Conservation (phyloP, 1,284 basidiomycete genomes). For the Volvariella surrecta region DNA sequence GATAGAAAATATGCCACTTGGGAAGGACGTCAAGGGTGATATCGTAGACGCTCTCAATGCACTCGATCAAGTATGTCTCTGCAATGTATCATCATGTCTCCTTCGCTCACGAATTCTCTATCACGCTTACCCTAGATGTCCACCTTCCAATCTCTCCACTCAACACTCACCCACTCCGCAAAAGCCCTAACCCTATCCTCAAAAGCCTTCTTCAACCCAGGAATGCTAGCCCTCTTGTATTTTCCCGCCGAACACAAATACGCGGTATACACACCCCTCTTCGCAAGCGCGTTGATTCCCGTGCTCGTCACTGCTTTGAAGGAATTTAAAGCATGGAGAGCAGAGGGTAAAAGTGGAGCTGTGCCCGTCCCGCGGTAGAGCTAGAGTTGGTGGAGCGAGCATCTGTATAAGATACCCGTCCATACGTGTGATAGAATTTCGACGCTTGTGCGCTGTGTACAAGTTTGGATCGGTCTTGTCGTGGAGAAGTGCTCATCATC, state of each 20-base stretch:
- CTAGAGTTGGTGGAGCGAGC: too few species aligned
- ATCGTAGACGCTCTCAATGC: constrained; percentile 62
- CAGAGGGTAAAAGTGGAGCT: constrained; percentile 14
- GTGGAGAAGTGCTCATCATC: too few species aligned
- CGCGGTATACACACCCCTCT: constrained; percentile 89
- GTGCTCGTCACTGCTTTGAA: constrained; percentile 67
- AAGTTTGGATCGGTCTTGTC: too few species aligned
- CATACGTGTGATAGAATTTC: too few species aligned
- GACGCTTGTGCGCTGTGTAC: too few species aligned
- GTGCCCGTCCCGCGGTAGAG: not conserved
- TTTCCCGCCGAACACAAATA: constrained; percentile 96
- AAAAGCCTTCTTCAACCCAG: constrained; percentile 93
- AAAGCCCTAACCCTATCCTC: constrained; percentile 70
- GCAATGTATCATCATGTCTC: not conserved
- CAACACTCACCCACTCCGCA: constrained; percentile 53
- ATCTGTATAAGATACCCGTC: too few species aligned
- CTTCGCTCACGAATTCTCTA: constrained; percentile 1
- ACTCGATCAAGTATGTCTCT: constrained; percentile 54
- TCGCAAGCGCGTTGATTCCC: constrained; percentile 83
- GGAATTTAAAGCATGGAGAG: constrained; percentile 56
- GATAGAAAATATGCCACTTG: constrained; percentile 88
- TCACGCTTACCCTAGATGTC: constrained; percentile 28
- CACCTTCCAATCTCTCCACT: constrained; percentile 32
- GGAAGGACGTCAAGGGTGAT: constrained; percentile 64
- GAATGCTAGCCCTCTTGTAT: constrained; percentile 92